A percentile compares a stretch with the other conserved stretches of the same genome.
phyloP scores from a whole-genome alignment of 1,139 yeast species.

The Blastobotrys proliferans region DNA sequence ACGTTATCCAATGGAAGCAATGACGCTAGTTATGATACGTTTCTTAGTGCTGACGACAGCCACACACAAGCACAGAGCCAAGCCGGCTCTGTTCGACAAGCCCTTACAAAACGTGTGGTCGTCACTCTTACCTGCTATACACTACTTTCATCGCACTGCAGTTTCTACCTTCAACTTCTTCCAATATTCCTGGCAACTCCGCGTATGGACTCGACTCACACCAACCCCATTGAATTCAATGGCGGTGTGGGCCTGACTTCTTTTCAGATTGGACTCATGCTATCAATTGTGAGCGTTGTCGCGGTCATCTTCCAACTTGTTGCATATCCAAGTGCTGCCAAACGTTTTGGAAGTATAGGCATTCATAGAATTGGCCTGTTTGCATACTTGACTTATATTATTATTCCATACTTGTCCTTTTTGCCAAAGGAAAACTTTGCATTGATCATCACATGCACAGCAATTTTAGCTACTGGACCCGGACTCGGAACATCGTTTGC shows the following conservation, averaged over 20 bases:
- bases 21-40: neutral
- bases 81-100: conserved; percentile 3
- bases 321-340: conserved; percentile 52
- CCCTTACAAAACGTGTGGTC: conserved; percentile 25
- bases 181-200: conserved; percentile 58
- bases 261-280: conserved; percentile 48
- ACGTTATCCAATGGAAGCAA: neutral
- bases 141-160: conserved; percentile 44
- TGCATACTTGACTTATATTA: conserved; percentile 44
- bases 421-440: conserved; percentile 42
- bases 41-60: neutral
- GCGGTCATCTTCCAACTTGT: conserved; percentile 51
- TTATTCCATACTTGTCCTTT: conserved; percentile 50
- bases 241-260: conserved; percentile 51
- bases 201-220: conserved; percentile 30
- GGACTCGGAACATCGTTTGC: conserved; percentile 29
- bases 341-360: conserved; percentile 44
- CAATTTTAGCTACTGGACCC: conserved; percentile 20
- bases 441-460: conserved; percentile 30
- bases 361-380: conserved; percentile 44
- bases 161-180: conserved; percentile 52
- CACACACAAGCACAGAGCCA: conserved; percentile 3
- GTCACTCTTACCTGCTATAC: conserved; percentile 24
- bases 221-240: conserved; percentile 39
- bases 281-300: conserved; percentile 51